phyloP scores from a whole-genome alignment of 352 stramenopile genomes.

The Aphanomyces astaci region DNA sequence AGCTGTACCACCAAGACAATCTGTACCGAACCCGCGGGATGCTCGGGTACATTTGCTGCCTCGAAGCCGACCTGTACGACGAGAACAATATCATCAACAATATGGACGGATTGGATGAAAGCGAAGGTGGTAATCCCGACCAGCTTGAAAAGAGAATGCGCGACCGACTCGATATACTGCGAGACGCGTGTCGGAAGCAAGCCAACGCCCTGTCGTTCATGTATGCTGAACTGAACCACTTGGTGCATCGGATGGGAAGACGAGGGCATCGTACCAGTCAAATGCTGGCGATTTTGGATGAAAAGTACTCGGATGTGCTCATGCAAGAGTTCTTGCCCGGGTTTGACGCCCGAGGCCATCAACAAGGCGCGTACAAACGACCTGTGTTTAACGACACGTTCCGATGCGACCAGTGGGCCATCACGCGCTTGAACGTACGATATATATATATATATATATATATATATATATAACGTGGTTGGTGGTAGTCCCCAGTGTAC shows the following conservation, averaged over 20 bases:
- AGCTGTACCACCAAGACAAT: conserved; percentile 45
- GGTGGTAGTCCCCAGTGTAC: conserved; percentile 35
- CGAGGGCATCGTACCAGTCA: conserved; percentile 27
- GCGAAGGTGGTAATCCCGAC: not conserved
- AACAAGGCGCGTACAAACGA: conserved; percentile 6
- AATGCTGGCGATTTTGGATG: conserved; percentile 29
- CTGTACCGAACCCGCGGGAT: conserved; percentile 45
- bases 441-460: not conserved
- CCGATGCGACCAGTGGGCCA: conserved; percentile 11
- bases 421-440: conserved; percentile 10
- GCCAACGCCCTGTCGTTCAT: conserved; percentile 37
- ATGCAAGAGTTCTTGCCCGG: conserved; percentile 39
- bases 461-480: too few species aligned
- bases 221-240: conserved; percentile 34
- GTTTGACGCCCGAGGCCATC: conserved; percentile 26
- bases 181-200: conserved; percentile 22
- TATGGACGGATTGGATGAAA: not conserved
- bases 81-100: not conserved
- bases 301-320: conserved; percentile 42
- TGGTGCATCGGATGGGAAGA: conserved; percentile 23
- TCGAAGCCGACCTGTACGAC: conserved; percentile 25
- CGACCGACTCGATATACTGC: conserved; percentile 11
- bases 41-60: conserved; percentile 34
- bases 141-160: conserved; percentile 2
- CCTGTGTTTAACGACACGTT: conserved; percentile 5